phyloP scores from a whole-genome alignment of 2,329 filamentous ascomycete genomes.

The Tympanopsis confertula region DNA sequence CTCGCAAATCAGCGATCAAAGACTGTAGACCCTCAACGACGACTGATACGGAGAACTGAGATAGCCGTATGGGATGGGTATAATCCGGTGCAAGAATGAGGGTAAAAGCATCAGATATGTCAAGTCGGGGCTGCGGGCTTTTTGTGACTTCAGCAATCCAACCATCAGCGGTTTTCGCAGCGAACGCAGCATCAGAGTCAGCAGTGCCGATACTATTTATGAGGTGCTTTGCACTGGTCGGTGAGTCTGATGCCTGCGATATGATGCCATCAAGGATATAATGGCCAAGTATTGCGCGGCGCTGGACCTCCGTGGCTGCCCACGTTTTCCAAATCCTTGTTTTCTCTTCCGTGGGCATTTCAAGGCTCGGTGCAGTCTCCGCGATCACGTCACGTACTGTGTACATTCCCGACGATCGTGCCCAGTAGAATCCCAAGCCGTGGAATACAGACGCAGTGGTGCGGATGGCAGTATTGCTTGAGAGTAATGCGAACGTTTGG shows the following conservation, averaged over 20 bases:
- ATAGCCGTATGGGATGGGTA: conserved; percentile 2
- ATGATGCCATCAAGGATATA: conserved; percentile 10
- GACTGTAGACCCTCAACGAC: conserved; percentile 7
- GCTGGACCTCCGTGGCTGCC: conserved; percentile 8
- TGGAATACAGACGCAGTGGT: conserved; percentile 9
- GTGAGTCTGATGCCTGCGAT: conserved; percentile 9
- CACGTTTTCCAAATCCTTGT: conserved; percentile 7
- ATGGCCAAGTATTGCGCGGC: conserved; percentile 8
- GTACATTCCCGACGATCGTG: not conserved
- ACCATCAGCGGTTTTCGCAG: conserved; percentile 7
- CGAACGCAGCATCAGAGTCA: conserved; percentile 8
- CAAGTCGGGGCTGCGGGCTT: not conserved
- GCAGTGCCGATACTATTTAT: conserved; percentile 7
- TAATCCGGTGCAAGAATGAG: conserved; percentile 2
- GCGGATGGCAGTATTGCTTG: conserved; percentile 7
- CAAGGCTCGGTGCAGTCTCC: not conserved
- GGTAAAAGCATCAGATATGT: not conserved
- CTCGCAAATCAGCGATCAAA: conserved; percentile 5
- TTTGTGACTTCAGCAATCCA: conserved; percentile 7
- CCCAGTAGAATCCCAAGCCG: conserved; percentile 10
- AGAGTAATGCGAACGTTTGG: conserved; percentile 8
- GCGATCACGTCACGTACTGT: not conserved
- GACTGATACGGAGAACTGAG: conserved; percentile 5
- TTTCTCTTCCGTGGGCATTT: conserved; percentile 3
- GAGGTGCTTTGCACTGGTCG: conserved; percentile 9